These are phyloP conservation scores for Murraya paniculata DNA, from an alignment of 345 rosid species.

Conservation along the genomic window DNA sequence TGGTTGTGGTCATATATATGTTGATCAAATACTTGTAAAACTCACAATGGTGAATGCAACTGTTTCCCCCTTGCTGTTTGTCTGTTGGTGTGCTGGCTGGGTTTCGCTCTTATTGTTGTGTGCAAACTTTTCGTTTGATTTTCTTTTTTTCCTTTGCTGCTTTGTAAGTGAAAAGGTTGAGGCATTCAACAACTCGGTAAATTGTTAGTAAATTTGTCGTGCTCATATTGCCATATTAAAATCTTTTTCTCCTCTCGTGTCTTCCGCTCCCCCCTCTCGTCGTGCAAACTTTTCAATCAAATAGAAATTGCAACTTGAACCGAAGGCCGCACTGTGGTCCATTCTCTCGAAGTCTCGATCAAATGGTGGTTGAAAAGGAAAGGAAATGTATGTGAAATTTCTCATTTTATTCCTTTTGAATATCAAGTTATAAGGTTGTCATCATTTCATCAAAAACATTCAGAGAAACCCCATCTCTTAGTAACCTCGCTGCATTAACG, in stretches of 20 bases:
- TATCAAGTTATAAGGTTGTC: too few relatives aligned
- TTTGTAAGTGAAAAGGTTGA: background rate
- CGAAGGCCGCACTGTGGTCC: background rate
- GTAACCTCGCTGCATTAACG: too few relatives aligned
- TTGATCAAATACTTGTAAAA: conserved; percentile 74
- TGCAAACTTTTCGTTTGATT: conserved; percentile 7
- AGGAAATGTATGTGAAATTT: background rate
- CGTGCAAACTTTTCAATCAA: background rate
- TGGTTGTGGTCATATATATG: conserved; percentile 59
- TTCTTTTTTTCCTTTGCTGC: background rate
- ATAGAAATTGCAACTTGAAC: conserved; percentile 2
- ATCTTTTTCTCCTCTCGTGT: background rate
- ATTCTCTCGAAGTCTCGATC: background rate
- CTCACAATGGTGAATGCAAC: background rate
- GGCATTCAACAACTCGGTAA: conserved; percentile 4
- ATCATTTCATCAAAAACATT: too few relatives aligned
- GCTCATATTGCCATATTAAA: background rate
- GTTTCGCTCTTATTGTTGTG: background rate
- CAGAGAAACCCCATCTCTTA: too few relatives aligned
- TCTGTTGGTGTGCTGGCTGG: conserved; percentile 6
- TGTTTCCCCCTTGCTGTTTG: background rate
- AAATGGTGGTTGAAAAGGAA: background rate
- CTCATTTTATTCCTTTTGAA: background rate
- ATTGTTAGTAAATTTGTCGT: background rate
- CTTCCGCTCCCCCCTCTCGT: background rate